Evolutionary conservation across 176 grass and related monocot genomes (phyloP).

Genomic region (Aegilops speltoides): DNA sequence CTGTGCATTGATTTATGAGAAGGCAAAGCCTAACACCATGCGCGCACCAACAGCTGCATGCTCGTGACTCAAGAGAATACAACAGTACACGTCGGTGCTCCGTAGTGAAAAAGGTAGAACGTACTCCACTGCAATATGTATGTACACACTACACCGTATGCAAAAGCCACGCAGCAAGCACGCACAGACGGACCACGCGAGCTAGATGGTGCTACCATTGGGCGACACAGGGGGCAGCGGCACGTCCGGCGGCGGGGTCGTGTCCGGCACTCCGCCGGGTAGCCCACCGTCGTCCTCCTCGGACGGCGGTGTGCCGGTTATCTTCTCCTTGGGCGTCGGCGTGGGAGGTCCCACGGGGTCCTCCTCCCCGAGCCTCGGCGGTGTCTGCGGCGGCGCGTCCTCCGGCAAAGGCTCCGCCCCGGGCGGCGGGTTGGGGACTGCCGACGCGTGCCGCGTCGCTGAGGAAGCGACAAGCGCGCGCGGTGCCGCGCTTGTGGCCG

Average conservation of each 20-base stretch:
- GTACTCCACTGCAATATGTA: neutral
- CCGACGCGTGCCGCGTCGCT: neutral
- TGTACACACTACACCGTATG: neutral
- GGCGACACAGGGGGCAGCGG: neutral
- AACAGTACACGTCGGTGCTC: neutral
- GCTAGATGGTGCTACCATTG: neutral
- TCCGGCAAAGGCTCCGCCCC: neutral
- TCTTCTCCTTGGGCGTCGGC: constrained; percentile 5
- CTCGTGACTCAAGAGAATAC: neutral
- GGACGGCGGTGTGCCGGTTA: neutral
- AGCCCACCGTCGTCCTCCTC: neutral
- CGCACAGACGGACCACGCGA: neutral
- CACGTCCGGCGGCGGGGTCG: neutral
- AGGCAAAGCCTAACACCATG: no score
- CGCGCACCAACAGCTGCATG: neutral
- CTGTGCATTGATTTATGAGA: no score
- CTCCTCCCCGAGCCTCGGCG: constrained; percentile 5
- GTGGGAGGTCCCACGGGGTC: neutral
- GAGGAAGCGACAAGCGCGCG: neutral
- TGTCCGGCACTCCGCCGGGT: neutral
- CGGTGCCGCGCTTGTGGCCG: neutral
- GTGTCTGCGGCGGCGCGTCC: neutral
- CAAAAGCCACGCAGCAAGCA: neutral
- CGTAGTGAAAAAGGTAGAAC: neutral
- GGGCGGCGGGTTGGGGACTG: neutral